Base-by-base conservation (phyloP, 805 yeast genomes). In the Ogataea corticis region DNA sequence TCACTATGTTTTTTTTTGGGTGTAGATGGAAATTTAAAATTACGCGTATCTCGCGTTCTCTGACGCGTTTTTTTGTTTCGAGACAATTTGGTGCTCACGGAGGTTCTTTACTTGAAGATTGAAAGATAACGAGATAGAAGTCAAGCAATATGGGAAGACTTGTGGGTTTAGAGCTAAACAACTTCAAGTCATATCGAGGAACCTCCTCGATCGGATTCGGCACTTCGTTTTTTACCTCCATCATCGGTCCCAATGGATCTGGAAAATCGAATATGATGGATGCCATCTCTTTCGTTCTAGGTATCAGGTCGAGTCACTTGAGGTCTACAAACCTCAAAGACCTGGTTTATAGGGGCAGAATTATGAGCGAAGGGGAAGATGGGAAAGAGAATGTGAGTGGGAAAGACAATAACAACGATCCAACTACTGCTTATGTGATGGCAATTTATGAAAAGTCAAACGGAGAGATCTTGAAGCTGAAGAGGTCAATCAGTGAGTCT, bases 251-350 rank as follows among this genome's bases (percentile, higher is more conserved):
- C n/a, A 94, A 94, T 73, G 99, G 99, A 7, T 86, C 96, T 11
- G 99, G 99, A 2, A 94, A 94, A 67, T 91, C 98, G 13, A 94
- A 95, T 61, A 97, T 94, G 52, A 94, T 94, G 64, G 99, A 95
- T 64, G 89, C 97, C 4, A 82, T 94, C 75, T 76, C 95, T 28
- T 94, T 94, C 65, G 98, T 92, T 7, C 73, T 94, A 30, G 99
- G 99, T 19, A 82, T 92, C 38, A 73, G 85, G 55, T 77, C 89
- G 16, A 68, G 74, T 14, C 91, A 87, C 45, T 71, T 94, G 47
- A 77, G 99, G 56, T 87, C 97, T 1, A 70, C 75, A 11, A 78
- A 80, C 44, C 64, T 89, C 57, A 79, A 76, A 40, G 97, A 92
- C 54, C 73, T 94, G 59, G 80, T 92, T 1, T 89, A 89, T 61